phyloP scores from a whole-genome alignment of 2,329 filamentous ascomycete species.

The Eurotiales sp. region DNA sequence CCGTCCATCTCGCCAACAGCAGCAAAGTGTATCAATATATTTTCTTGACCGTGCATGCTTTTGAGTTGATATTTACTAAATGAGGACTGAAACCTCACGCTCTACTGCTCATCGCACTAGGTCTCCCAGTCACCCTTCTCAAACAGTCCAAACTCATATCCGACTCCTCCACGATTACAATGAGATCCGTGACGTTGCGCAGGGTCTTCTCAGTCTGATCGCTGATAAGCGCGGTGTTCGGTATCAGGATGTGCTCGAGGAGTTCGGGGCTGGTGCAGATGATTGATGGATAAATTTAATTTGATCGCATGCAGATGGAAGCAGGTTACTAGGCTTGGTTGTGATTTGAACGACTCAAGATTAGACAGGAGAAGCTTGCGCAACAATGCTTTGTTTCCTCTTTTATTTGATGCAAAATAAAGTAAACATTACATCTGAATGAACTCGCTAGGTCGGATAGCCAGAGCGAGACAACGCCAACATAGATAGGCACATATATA shows the following conservation, averaged over 20 bases:
- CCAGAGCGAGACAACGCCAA: background rate
- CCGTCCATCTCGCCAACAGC: background rate
- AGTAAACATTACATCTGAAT: background rate
- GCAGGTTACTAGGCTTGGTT: too few relatives aligned
- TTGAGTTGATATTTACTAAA: background rate
- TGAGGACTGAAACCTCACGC: too few relatives aligned
- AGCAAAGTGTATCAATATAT: too few relatives aligned
- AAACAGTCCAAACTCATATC: conserved; percentile 61
- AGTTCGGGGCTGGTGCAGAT: conserved; percentile 36
- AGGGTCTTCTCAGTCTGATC: conserved; percentile 63
- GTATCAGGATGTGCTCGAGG: conserved; percentile 41
- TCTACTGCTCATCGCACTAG: too few relatives aligned
- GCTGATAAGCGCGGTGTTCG: conserved; percentile 61
- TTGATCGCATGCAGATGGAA: background rate
- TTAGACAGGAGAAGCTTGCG: too few relatives aligned
- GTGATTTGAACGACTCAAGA: too few relatives aligned
- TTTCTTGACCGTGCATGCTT: too few relatives aligned
- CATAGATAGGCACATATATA: background rate
- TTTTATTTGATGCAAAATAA: background rate
- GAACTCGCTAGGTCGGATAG: too few relatives aligned
- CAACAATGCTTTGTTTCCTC: too few relatives aligned
- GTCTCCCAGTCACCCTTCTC: conserved; percentile 44
- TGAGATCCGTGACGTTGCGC: conserved; percentile 65
- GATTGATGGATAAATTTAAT: conserved; percentile 36
- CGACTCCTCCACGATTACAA: conserved; percentile 65